Conservation (phyloP, 257 asterid species). For the Thymus mandschuricus region DNA sequence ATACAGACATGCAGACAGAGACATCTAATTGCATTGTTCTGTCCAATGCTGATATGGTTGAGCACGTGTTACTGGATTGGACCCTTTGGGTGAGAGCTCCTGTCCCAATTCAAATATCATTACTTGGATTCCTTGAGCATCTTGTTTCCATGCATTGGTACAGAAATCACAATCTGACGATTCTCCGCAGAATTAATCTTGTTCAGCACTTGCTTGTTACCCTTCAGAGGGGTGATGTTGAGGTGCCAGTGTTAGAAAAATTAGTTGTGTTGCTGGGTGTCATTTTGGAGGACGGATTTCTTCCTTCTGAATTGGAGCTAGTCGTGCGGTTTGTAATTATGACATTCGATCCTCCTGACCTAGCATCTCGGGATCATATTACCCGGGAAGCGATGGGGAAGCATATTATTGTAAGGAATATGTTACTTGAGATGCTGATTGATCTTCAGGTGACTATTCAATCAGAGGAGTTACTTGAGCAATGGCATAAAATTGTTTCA, state of each 20-base stretch:
- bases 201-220: constrained; percentile 97
- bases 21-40: constrained; percentile 95
- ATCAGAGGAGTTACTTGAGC: constrained; percentile 97
- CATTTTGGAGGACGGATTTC: constrained; percentile 95
- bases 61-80: constrained; percentile 99
- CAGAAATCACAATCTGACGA: constrained; percentile 94
- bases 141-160: constrained; percentile 99
- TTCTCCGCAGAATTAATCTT: constrained; percentile 93
- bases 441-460: constrained; percentile 96
- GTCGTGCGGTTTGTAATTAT: constrained; percentile 95
- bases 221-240: constrained; percentile 98
- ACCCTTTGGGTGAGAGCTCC: constrained; percentile 96
- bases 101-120: constrained; percentile 79
- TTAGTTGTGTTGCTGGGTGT: constrained; percentile 90
- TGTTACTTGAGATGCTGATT: constrained; percentile 98
- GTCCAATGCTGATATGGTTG: constrained; percentile 99
- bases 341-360: constrained; percentile 96
- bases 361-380: constrained; percentile 64
- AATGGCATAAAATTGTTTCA: constrained; percentile 98
- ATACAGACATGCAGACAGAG: constrained; percentile 71
- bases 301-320: constrained; percentile 94
- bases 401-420: constrained; percentile 96
- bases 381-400: constrained; percentile 92
- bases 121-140: constrained; percentile 97
- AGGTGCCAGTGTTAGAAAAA: constrained; percentile 93